Evolutionary conservation across 2,329 filamentous ascomycete species (phyloP).

Genomic region (Raffaelea albimanens): DNA sequence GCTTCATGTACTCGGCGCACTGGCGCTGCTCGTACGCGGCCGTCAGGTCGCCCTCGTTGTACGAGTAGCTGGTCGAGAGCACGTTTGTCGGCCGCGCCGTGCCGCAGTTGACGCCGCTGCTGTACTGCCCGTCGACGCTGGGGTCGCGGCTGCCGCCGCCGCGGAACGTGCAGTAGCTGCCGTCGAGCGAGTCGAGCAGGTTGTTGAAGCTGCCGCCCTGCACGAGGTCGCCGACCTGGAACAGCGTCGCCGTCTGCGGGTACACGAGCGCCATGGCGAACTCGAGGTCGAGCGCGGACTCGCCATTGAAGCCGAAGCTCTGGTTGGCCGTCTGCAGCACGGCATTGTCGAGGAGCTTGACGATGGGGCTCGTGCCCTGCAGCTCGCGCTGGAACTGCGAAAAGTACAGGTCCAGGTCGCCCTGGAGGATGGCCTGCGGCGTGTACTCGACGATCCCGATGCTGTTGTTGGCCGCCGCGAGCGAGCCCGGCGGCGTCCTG

Average conservation of each 20-base stretch:
- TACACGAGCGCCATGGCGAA: slow-evolving; percentile 35
- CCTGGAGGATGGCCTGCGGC: slow-evolving; percentile 41
- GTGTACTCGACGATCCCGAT: slow-evolving; percentile 47
- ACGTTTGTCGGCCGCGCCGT: slow-evolving; percentile 36
- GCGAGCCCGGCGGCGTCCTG: slow-evolving; percentile 28
- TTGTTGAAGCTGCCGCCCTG: slow-evolving; percentile 19
- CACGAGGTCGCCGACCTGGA: slow-evolving; percentile 32
- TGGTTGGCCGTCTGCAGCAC: slow-evolving; percentile 23
- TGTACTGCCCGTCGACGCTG: slow-evolving; percentile 24
- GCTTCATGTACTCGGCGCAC: slow-evolving; percentile 48
- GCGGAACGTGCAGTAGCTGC: slow-evolving; percentile 30
- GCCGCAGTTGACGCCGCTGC: slow-evolving; percentile 34
- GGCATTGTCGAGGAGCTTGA: slow-evolving; percentile 23
- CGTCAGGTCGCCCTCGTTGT: slow-evolving; percentile 40
- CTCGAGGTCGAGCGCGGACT: slow-evolving; percentile 25
- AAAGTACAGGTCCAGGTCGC: slow-evolving; percentile 39
- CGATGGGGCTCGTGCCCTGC: slow-evolving; percentile 27
- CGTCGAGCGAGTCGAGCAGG: slow-evolving; percentile 33
- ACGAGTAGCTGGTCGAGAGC: slow-evolving; percentile 43
- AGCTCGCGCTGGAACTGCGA: slow-evolving; percentile 30
- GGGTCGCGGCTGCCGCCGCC: slow-evolving; percentile 28
- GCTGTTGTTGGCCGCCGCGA: slow-evolving; percentile 30
- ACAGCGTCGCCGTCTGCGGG: slow-evolving; percentile 40
- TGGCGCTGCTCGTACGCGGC: slow-evolving; percentile 39
- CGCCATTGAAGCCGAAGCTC: slow-evolving; percentile 28